Base-by-base conservation (phyloP, 208 protist species). In the Trypanosoma boissoni region DNA sequence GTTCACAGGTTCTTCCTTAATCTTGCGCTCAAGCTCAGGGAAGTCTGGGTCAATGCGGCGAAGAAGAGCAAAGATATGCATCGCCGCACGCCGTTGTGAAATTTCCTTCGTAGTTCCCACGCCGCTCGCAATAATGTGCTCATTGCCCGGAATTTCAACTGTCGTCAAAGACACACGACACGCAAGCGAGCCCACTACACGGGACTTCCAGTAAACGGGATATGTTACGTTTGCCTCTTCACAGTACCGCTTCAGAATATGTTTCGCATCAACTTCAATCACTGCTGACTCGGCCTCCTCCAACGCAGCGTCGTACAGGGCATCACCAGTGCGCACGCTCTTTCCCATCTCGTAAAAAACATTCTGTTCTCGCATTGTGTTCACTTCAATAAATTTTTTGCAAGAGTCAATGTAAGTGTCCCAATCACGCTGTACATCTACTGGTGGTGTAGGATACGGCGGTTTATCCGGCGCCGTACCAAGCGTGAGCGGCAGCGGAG, bases 21-120 rank as follows among this genome's bases (percentile, higher is more conserved):
- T 18, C 52, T 52, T 64, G 61, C 21, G 80, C 46, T 70, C 57
- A 45, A 52, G 37, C 59, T 68, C 46, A 10, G 45, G 16, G 66
- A 88, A 88, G 58, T 88, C 62, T 2, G 80, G 76, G 41, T 96
- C 86, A 37, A 96, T 58, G 36, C 78, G 70, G n/a, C 58, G 51
- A 31, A 94, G 65, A 12, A 96, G 37, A n/a, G 78, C 74, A 5
- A 93, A 43, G 4, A 73, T 77, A 61, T 96, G 91, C 80, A 89
- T 86, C 0, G 91, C 77, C 10, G 87, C 91, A 2, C 81, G 80
- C 21, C 72, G 64, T 55, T 87, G 66, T 3, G 87, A 76, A 0
- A 31, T 34, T 3, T 81, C 72, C 36, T 79, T 88, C 50, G 76
- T 88, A 6, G 46, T 8, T 2, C 79, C 87, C 0, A 94, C 85